These are phyloP conservation scores for Niebla homalea DNA, from an alignment of 495 filamentous ascomycete species.

Conservation along the genomic window DNA sequence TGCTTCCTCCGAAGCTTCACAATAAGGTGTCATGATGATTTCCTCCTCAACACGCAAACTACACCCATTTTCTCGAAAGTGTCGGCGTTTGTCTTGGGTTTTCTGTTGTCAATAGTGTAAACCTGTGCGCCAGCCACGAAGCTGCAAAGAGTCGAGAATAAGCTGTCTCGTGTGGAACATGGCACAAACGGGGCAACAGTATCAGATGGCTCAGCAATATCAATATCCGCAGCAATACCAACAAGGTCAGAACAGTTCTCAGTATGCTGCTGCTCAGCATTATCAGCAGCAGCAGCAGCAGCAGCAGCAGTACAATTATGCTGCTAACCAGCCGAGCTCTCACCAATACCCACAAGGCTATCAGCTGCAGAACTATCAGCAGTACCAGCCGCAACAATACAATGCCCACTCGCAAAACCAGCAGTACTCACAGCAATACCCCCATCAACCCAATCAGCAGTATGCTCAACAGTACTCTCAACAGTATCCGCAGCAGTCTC, in stretches of 20 bases:
- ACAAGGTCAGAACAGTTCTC: neutral
- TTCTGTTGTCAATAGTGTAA: too few relatives aligned
- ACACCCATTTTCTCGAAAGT: too few relatives aligned
- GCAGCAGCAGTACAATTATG: constrained; percentile 9
- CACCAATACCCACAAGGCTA: constrained; percentile 1
- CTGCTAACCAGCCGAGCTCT: constrained; percentile 4
- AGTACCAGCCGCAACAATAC: constrained; percentile 12
- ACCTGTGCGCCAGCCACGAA: too few relatives aligned
- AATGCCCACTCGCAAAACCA: constrained; percentile 2
- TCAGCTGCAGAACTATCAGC: constrained; percentile 6
- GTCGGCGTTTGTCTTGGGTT: too few relatives aligned
- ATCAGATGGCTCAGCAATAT: constrained; percentile 12
- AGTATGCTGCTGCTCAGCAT: constrained; percentile 2
- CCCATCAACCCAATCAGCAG: constrained; percentile 7
- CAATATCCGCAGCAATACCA: constrained; percentile 9
- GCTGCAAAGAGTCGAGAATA: too few relatives aligned
- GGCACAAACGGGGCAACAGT: constrained; percentile 9
- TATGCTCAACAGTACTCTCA: constrained; percentile 16
- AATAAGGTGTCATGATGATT: too few relatives aligned
- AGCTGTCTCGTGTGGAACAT: neutral
- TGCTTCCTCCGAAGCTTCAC: too few relatives aligned
- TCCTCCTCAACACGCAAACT: too few relatives aligned
- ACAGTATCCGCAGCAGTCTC: constrained; percentile 32
- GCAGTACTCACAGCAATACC: constrained; percentile 6
- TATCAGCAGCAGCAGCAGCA: constrained; percentile 1